phyloP scores from a whole-genome alignment of 805 yeast species.

The Kregervanrija pseudodelftensis region DNA sequence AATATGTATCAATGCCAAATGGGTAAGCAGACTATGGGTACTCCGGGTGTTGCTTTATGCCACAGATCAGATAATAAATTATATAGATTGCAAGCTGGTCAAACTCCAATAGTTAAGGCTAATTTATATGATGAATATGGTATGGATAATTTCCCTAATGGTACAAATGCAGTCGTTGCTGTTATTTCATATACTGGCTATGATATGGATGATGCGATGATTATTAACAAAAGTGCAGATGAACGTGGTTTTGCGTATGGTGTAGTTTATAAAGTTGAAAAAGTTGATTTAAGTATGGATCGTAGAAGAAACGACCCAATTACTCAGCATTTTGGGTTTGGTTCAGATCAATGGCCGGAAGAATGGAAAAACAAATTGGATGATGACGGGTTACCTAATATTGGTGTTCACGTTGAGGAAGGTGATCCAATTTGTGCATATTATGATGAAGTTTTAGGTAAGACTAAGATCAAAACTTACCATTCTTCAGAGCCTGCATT shows the following conservation, averaged over 20 bases:
- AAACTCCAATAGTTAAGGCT: constrained; percentile 95
- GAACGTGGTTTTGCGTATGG: constrained; percentile 98
- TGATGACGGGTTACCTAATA: constrained; percentile 84
- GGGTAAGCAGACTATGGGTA: constrained; percentile 99
- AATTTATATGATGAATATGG: constrained; percentile 92
- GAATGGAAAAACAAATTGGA: constrained; percentile 85
- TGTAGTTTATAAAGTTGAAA: constrained; percentile 91
- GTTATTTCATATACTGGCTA: constrained; percentile 98
- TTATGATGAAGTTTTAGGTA: constrained; percentile 84
- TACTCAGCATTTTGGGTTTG: constrained; percentile 91
- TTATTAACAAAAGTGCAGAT: constrained; percentile 91
- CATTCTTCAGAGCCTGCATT: constrained; percentile 93
- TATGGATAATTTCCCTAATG: constrained; percentile 97
- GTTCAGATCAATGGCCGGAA: constrained; percentile 87
- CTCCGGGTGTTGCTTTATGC: constrained; percentile 92
- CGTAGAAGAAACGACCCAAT: constrained; percentile 92
- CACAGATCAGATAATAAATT: constrained; percentile 94
- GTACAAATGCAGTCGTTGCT: constrained; percentile 97
- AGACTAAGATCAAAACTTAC: constrained; percentile 86
- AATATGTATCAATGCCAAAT: constrained; percentile 99
- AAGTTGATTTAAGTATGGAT: constrained; percentile 69
- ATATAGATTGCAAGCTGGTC: constrained; percentile 89
- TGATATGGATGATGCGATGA: constrained; percentile 99
- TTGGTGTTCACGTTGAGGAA: constrained; percentile 83
- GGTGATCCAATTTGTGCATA: constrained; percentile 95